A percentile compares a stretch with the other conserved stretches of the same genome.
These are phyloP conservation scores for Luzula sylvatica DNA, from an alignment of 176 grass and related monocot genomes.

Conservation along the genomic window DNA sequence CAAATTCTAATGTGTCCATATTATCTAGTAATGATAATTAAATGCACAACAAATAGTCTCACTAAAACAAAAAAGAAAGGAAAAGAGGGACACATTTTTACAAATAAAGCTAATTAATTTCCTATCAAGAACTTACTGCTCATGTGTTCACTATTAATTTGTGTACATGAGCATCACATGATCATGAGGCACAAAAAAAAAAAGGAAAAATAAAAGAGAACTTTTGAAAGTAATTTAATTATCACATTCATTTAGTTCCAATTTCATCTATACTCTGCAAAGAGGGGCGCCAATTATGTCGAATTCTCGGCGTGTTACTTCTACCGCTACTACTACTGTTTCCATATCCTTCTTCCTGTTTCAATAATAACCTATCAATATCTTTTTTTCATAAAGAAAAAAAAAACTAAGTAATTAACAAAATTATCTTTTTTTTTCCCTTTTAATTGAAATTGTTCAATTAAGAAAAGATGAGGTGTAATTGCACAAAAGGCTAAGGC, in stretches of 20 bases:
- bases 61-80: background rate
- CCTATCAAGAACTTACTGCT: constrained; percentile 12
- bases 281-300: constrained; percentile 73
- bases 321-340: constrained; percentile 23
- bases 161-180: constrained; percentile 2
- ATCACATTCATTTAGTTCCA: constrained; percentile 39
- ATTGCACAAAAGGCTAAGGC: background rate
- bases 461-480: background rate
- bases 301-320: constrained; percentile 21
- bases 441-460: too few species aligned
- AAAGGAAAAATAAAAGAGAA: background rate
- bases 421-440: too few species aligned
- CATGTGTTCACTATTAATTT: background rate
- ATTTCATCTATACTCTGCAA: constrained; percentile 70
- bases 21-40: background rate
- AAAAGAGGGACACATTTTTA: constrained; percentile 8
- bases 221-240: background rate
- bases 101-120: constrained; percentile 8
- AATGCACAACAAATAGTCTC: background rate
- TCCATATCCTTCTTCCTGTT: constrained; percentile 31
- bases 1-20: too few species aligned
- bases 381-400: too few species aligned
- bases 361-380: constrained; percentile 24
- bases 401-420: too few species aligned
- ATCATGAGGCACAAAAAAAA: background rate